phyloP scores from a whole-genome alignment of 176 grass and related monocot genomes.

The Hordeum marinum region DNA sequence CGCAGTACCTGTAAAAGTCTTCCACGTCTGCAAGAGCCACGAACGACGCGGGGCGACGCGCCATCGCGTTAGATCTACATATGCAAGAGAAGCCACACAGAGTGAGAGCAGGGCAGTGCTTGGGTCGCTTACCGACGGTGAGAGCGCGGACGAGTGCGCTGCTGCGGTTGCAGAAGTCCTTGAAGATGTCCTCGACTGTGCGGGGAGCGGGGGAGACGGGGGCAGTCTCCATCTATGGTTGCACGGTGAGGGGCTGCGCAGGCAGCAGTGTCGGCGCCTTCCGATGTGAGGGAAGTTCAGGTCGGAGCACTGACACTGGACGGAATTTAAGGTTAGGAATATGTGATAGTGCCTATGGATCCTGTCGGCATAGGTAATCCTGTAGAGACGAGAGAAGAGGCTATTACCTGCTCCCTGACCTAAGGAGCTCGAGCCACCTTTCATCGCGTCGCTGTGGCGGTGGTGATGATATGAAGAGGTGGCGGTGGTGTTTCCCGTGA shows the following conservation, averaged over 20 bases:
- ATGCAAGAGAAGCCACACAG: not conserved
- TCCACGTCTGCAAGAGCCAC: constrained; percentile 46
- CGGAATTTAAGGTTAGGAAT: not conserved
- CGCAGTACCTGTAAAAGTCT: constrained; percentile 48
- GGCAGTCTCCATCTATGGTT: constrained; percentile 25
- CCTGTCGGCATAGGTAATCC: too few relatives aligned
- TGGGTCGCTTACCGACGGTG: constrained; percentile 38
- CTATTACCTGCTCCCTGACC: too few relatives aligned
- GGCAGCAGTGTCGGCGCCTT: not conserved
- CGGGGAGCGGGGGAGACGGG: constrained; percentile 32
- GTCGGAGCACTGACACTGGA: not conserved
- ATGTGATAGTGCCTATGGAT: too few relatives aligned
- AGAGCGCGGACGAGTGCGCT: constrained; percentile 55
- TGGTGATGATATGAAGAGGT: too few relatives aligned
- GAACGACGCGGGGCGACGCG: not conserved
- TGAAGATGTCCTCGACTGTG: constrained; percentile 57
- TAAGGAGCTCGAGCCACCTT: too few relatives aligned
- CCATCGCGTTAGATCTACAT: constrained; percentile 2
- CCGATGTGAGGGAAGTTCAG: not conserved
- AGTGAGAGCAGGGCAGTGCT: not conserved
- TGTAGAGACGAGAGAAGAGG: too few relatives aligned
- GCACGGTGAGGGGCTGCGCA: not conserved
- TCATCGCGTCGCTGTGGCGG: too few relatives aligned
- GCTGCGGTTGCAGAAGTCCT: constrained; percentile 51
- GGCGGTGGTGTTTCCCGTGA: too few relatives aligned